A percentile compares a stretch with the other conserved stretches of the same genome.
These are phyloP conservation scores for Neofusicoccum ribis DNA, from an alignment of 2,329 filamentous ascomycete genomes.

Conservation along the genomic window DNA sequence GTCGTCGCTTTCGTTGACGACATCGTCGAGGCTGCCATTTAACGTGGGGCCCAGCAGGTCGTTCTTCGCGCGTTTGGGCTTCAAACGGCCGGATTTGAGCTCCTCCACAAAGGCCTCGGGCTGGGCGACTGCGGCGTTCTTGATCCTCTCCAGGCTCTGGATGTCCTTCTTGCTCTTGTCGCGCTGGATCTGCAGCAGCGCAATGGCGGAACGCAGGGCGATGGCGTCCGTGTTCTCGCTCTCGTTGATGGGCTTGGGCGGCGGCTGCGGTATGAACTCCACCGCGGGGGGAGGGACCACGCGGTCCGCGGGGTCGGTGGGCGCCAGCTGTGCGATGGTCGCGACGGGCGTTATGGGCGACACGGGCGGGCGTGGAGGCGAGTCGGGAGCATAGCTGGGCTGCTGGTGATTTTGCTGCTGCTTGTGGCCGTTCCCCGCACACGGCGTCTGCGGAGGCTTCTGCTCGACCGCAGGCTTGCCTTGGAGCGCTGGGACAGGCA, in stretches of 20 bases:
- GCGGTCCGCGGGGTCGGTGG: slow-evolving; percentile 28
- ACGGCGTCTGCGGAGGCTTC: slow-evolving; percentile 10
- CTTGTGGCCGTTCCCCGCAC: background rate
- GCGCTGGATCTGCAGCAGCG: slow-evolving; percentile 82
- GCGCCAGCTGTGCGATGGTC: slow-evolving; percentile 36
- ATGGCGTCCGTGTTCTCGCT: slow-evolving; percentile 78
- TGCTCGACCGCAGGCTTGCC: background rate
- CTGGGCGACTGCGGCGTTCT: slow-evolving; percentile 67
- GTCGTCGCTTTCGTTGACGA: slow-evolving; percentile 22
- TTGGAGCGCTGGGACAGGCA: background rate
- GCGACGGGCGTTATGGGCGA: slow-evolving; percentile 43
- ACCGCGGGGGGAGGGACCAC: slow-evolving; percentile 23
- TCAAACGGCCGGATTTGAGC: slow-evolving; percentile 59
- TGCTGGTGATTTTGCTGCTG: background rate
- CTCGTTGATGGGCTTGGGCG: slow-evolving; percentile 48
- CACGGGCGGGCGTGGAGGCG: slow-evolving; percentile 32
- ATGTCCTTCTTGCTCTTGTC: slow-evolving; percentile 77
- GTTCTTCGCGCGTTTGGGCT: slow-evolving; percentile 30
- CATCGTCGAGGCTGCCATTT: slow-evolving; percentile 36
- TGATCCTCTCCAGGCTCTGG: slow-evolving; percentile 66
- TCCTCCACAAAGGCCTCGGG: slow-evolving; percentile 72
- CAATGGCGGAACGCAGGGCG: slow-evolving; percentile 80
- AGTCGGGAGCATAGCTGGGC: slow-evolving; percentile 13
- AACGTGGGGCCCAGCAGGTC: slow-evolving; percentile 41
- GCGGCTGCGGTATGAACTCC: slow-evolving; percentile 44